phyloP scores from a whole-genome alignment of 345 rosid genomes.

The Syzygium grande region DNA sequence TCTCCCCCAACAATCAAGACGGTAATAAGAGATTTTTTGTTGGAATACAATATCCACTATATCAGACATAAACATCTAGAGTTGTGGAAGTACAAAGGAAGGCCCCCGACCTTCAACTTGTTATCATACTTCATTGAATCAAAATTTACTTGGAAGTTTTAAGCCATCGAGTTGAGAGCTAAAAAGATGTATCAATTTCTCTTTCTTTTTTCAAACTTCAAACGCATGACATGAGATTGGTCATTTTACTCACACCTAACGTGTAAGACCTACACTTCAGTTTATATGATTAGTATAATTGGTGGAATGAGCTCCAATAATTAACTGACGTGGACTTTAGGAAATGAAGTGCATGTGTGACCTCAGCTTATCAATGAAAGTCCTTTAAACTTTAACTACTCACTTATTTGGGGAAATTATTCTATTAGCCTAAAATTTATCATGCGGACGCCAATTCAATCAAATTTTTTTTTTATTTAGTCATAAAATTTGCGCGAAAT shows the following conservation, averaged over 20 bases:
- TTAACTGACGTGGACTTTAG: background rate
- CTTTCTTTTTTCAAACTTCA: no score
- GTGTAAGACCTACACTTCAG: background rate
- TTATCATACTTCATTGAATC: background rate
- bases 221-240: background rate
- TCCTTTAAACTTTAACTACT: background rate
- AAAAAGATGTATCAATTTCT: no score
- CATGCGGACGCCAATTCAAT: no score
- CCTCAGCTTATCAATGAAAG: background rate
- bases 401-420: no score
- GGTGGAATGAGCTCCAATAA: background rate
- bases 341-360: background rate
- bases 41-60: no score
- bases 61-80: background rate
- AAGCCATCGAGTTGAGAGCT: no score
- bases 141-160: no score
- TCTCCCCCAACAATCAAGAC: background rate
- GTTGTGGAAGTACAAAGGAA: background rate
- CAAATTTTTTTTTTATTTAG: no score
- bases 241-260: background rate
- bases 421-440: no score
- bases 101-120: background rate
- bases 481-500: no score
- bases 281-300: no score
- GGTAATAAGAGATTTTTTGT: no score